Conservation (phyloP, 164 flowering plant genomes). For the Aristolochia fimbriata region DNA sequence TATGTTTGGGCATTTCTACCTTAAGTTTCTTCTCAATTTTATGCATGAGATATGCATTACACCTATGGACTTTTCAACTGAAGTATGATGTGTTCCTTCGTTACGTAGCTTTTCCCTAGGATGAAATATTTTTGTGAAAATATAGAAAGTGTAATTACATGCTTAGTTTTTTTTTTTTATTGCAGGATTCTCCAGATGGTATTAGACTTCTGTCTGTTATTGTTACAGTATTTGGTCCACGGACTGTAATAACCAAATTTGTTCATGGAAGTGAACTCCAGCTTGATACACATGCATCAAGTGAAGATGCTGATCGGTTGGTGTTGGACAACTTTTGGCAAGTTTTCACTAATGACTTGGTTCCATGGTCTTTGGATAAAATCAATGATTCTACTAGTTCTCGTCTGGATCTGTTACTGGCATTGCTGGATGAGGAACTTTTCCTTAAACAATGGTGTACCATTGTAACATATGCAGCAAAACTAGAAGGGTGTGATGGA, state of each 20-base stretch:
- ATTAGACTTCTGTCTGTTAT: constrained; percentile 47
- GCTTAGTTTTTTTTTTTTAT: constrained; percentile 2
- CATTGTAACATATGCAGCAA: constrained; percentile 38
- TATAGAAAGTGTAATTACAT: background rate
- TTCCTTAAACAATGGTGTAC: constrained; percentile 68
- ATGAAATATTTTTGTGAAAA: too few species aligned
- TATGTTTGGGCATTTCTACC: too few species aligned
- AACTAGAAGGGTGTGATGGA: constrained; percentile 13
- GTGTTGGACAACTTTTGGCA: constrained; percentile 30
- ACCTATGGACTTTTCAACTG: too few species aligned
- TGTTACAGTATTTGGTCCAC: constrained; percentile 68
- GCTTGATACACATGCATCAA: constrained; percentile 9
- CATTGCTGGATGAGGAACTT: constrained; percentile 61
- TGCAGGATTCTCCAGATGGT: constrained; percentile 59
- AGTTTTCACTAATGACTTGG: constrained; percentile 47
- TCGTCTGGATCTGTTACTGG: constrained; percentile 69
- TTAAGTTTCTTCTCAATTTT: too few species aligned
- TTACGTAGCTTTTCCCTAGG: too few species aligned
- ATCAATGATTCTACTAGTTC: constrained; percentile 29
- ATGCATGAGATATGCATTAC: too few species aligned
- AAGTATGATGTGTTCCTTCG: too few species aligned
- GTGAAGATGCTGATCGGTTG: constrained; percentile 17
- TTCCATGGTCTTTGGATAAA: constrained; percentile 72
- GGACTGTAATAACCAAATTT: constrained; percentile 32
- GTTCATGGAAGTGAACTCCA: constrained; percentile 6